Conservation (phyloP, 441 rosid species). For the Viola pubescens region DNA sequence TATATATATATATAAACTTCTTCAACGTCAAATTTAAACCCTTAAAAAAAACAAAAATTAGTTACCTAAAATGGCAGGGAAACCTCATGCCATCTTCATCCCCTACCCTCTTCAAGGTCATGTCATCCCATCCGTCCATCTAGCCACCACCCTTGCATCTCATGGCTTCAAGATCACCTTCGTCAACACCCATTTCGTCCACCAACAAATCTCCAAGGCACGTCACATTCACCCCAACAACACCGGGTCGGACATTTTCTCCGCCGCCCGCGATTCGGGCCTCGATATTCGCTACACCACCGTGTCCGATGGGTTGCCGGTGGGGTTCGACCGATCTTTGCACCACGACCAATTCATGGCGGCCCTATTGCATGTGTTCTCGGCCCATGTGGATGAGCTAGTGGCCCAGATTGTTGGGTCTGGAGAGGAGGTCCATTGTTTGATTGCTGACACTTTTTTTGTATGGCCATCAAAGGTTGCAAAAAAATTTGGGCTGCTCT, state of each 20-base stretch:
- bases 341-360: slow-evolving; percentile 50
- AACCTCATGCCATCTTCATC: slow-evolving; percentile 45
- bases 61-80: slow-evolving; percentile 17
- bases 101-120: slow-evolving; percentile 72
- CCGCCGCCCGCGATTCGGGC: slow-evolving; percentile 29
- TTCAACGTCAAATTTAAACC: neutral
- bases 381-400: slow-evolving; percentile 44
- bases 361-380: slow-evolving; percentile 38
- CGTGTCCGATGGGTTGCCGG: slow-evolving; percentile 51
- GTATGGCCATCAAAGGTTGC: slow-evolving; percentile 56
- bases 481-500: slow-evolving; percentile 35
- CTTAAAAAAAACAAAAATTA: neutral
- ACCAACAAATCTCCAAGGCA: slow-evolving; percentile 35
- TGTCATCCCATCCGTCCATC: slow-evolving; percentile 45
- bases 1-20: no score
- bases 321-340: slow-evolving; percentile 50
- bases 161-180: slow-evolving; percentile 61
- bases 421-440: slow-evolving; percentile 31
- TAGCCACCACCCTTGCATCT: slow-evolving; percentile 63
- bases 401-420: slow-evolving; percentile 23
- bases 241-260: slow-evolving; percentile 31
- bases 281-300: slow-evolving; percentile 52
- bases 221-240: neutral
- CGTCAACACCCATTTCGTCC: slow-evolving; percentile 49
- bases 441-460: slow-evolving; percentile 56